Evolutionary conservation across 495 filamentous ascomycete genomes (phyloP).

Genomic region (Chaetomium fimeti): DNA sequence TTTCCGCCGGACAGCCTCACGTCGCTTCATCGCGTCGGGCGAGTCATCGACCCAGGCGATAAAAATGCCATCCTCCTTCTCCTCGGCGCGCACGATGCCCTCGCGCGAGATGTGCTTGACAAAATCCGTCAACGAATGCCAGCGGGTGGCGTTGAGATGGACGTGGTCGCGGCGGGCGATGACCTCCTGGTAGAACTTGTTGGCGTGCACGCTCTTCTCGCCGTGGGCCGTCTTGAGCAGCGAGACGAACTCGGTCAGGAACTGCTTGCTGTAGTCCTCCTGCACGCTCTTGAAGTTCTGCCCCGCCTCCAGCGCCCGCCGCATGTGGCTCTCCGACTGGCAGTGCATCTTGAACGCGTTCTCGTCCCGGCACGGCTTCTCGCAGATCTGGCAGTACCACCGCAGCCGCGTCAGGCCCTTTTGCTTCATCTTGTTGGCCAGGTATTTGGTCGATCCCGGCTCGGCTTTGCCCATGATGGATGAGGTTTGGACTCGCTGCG

Average conservation of each 20-base stretch:
- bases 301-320: conserved; percentile 80
- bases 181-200: conserved; percentile 90
- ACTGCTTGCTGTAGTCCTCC: conserved; percentile 70
- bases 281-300: conserved; percentile 76
- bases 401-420: conserved; percentile 83
- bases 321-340: conserved; percentile 76
- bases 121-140: conserved; percentile 81
- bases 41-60: conserved; percentile 89
- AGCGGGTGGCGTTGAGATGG: conserved; percentile 91
- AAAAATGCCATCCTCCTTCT: conserved; percentile 83
- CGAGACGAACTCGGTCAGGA: conserved; percentile 74
- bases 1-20: conserved; percentile 77
- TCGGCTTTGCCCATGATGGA: conserved; percentile 88
- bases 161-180: conserved; percentile 79
- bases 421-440: conserved; percentile 85
- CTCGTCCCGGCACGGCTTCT: conserved; percentile 62
- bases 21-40: conserved; percentile 73
- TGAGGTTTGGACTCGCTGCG: conserved; percentile 26
- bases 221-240: conserved; percentile 76
- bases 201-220: conserved; percentile 79
- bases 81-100: conserved; percentile 80
- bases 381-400: conserved; percentile 74
- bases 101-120: conserved; percentile 79
- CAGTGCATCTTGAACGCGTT: conserved; percentile 81
- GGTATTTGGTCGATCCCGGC: conserved; percentile 78